Conservation (phyloP, 1,284 basidiomycete species). For the Ceraceosorus bombacis region DNA sequence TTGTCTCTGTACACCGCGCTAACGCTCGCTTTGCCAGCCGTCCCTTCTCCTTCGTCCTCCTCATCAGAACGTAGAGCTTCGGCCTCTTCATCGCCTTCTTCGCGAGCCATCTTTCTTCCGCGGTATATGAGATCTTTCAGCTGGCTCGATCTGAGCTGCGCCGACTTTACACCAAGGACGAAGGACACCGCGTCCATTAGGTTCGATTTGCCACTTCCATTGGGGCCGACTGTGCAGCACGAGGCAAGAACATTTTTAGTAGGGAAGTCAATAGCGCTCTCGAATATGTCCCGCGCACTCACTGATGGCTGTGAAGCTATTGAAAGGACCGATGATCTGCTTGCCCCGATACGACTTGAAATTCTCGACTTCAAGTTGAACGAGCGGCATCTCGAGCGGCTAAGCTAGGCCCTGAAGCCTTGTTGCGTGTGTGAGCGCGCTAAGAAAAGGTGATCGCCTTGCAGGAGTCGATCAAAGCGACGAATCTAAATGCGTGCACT, state of each 20-base stretch:
- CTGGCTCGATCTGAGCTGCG: slow-evolving; percentile 83
- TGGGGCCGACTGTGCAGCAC: slow-evolving; percentile 61
- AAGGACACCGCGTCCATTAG: slow-evolving; percentile 99
- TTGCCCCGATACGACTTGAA: slow-evolving; percentile 64
- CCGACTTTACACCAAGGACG: slow-evolving; percentile 89
- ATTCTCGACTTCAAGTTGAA: slow-evolving; percentile 45
- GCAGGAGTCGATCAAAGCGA: no score
- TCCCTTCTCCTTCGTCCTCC: slow-evolving; percentile 54
- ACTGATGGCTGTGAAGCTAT: slow-evolving; percentile 87
- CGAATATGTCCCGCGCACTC: slow-evolving; percentile 5
- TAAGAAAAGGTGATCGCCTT: no score
- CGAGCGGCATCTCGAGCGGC: slow-evolving; percentile 36
- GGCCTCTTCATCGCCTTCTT: slow-evolving; percentile 45
- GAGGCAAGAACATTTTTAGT: background rate
- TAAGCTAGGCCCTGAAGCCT: no score
- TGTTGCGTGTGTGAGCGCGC: no score
- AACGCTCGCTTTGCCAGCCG: slow-evolving; percentile 87
- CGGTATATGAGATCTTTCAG: slow-evolving; percentile 92
- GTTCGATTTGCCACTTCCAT: slow-evolving; percentile 98
- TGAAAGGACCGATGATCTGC: slow-evolving; percentile 81
- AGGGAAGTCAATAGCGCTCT: background rate
- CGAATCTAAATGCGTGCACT: no score
- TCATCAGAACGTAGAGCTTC: slow-evolving; percentile 17
- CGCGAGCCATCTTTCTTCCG: slow-evolving; percentile 59
- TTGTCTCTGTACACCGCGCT: slow-evolving; percentile 78